Evolutionary conservation across 192 early-diverging fungal species (phyloP), one percentile per base, ranked within the genome.

Genomic region (Entophlyctis luteolus): DNA sequence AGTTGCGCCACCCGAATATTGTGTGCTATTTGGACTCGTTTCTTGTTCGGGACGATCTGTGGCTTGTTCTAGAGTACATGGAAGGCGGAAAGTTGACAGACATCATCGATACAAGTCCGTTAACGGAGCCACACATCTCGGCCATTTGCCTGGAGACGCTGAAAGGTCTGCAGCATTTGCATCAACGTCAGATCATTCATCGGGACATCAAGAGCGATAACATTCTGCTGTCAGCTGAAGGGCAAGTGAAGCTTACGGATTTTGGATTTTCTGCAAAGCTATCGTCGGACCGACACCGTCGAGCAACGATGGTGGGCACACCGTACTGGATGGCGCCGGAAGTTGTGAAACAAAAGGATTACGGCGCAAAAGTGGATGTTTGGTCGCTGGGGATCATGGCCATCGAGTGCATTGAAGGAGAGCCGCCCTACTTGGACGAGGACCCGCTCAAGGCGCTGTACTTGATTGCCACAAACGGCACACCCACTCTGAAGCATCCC

Each of bases 51-150:
- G 79, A 81, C 34, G 89, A 91, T 22, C 75, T 95, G 59, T 95
- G 93, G 93, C 89, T 95, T 20, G 87, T 93, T 28, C 90, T 95
- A 89, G 93, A 95, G 77, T 92, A 88, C 75, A 93, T 95, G 92
- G 93, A 95, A 72, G 93, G 91, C 56, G 92, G 93, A 57, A 84
- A 88, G 16, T 79, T 95, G 76, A 95, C 91, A 36, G 93, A 95
- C 68, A 85, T 95, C n/a, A 93, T 95, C 74, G 72, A 75, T 29
- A 85, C 88, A 66, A 89, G 90, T 73, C 89, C 88, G 42, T 37
- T 78, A 2, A 63, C 68, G 1, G 78, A 79, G 39, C 58, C 72
- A 2, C 72, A 72, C 47, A 79, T 79, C 34, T 59, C 78, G 1
- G 45, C 47, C 14, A 72, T 79, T 20, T 65, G 59, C 8, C 47